These are phyloP conservation scores for Magnolia sinica DNA, from an alignment of 164 flowering plant species.

Conservation along the genomic window DNA sequence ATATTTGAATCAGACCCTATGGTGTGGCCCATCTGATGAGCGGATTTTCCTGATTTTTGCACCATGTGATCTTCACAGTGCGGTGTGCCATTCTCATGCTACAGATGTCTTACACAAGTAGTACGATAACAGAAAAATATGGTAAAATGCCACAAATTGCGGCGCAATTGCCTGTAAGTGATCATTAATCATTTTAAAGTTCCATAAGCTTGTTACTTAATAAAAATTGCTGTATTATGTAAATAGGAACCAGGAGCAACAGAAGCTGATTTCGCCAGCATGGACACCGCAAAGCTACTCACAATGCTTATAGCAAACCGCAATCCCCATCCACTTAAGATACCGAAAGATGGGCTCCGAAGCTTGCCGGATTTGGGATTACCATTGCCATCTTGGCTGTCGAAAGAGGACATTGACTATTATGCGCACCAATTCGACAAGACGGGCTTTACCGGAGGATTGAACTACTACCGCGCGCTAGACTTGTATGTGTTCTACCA, in stretches of 20 bases:
- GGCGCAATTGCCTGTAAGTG: neutral
- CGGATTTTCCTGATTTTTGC: no score
- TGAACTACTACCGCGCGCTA: constrained; percentile 55
- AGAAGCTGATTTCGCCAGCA: constrained; percentile 43
- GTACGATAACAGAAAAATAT: no score
- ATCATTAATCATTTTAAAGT: neutral
- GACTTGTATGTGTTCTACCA: constrained; percentile 34
- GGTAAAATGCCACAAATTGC: no score
- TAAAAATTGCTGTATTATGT: neutral
- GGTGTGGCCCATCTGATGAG: no score
- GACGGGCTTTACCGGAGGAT: constrained; percentile 49
- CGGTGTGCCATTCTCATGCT: no score
- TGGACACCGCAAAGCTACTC: constrained; percentile 36
- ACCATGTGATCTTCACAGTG: no score
- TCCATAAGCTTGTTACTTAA: neutral
- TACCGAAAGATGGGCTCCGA: constrained; percentile 25
- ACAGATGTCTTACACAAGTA: no score
- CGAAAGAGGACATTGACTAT: constrained; percentile 44
- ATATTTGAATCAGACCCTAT: no score
- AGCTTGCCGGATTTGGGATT: no score
- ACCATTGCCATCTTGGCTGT: constrained; percentile 42
- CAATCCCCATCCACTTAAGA: constrained; percentile 22
- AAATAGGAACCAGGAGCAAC: constrained; percentile 49
- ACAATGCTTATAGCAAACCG: constrained; percentile 36
- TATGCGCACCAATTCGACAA: constrained; percentile 44